Base-by-base conservation (phyloP, 2,329 filamentous ascomycete genomes). In the Macrophomina tecta region DNA sequence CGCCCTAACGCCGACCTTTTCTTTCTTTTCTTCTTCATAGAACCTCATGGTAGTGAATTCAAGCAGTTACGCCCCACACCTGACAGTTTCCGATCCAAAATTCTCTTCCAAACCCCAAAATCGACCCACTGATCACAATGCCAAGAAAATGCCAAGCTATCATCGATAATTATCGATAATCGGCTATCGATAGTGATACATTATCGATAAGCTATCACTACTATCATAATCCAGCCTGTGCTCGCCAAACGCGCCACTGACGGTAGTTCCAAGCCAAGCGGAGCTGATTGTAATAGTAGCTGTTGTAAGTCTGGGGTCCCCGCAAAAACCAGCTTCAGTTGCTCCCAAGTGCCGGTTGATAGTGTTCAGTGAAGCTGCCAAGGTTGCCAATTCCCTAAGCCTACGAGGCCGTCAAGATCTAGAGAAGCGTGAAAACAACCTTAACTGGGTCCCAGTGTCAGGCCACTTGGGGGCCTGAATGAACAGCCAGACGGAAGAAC, bases 401-500 rank as follows among this genome's bases (percentile, higher is more conserved):
- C 38, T n/a, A 16, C 16, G 38, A 56, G 53, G 53, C 34, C 5
- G 18, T 14, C 40, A n/a, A 46, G 55, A 34, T 40, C 30, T n/a
- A 23, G 32, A 51, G 45, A 63, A 63, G 45, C 60, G 34, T 63
- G 45, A 51, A 63, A 51, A 51, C 60, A 51, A 51, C 60, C 60
- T 52, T 63, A 63, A 51, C 46, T n/a, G 36, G 45, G n/a, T 16
- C 60, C 60, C 9, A 14, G 30, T 14, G 46, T 49, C 30, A 36
- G 30, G 8, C 42, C 12, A 62, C 42, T 5, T 5, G 12, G 58
- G n/a, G 58, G 42, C 42, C 42, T 36, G 16, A 46, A 9, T 56
- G 34, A 58, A 16, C 11, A 5, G 18, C 55, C 42, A 45, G 40
- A 16, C 30, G 28, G 28, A 48, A 4, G 23, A n/a, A 23, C 36